Percentiles rank a stretch among this genome's conserved stretches.
Evolutionary conservation across 441 rosid genomes (phyloP).

Genomic region (Adansonia grandidieri): DNA sequence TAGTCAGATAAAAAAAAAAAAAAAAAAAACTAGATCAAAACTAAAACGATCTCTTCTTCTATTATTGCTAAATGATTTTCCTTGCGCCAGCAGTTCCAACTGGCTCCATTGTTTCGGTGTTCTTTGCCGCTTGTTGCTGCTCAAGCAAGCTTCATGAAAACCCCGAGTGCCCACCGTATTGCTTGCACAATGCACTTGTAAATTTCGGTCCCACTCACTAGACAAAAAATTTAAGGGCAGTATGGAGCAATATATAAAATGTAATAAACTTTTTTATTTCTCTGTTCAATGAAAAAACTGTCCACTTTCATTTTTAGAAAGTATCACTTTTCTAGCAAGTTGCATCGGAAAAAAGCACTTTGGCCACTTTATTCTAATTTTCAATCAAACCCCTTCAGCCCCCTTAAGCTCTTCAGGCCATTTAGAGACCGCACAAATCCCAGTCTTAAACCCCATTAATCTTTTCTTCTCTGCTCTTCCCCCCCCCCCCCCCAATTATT

Average conservation of each 20-base stretch:
- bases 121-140: constrained; percentile 30
- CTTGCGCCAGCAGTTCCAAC: too few species aligned
- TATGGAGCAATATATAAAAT: constrained; percentile 33
- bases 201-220: constrained; percentile 46
- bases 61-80: too few species aligned
- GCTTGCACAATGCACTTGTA: constrained; percentile 38
- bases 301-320: constrained; percentile 36
- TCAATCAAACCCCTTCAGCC: constrained; percentile 15
- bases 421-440: constrained; percentile 29
- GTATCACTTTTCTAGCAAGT: constrained; percentile 37
- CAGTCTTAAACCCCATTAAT: constrained; percentile 8
- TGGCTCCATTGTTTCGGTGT: constrained; percentile 26
- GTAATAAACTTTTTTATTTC: not conserved
- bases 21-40: too few species aligned
- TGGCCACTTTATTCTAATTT: constrained; percentile 37
- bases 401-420: not conserved
- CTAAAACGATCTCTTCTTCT: too few species aligned
- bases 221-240: constrained; percentile 39
- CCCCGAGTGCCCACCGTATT: constrained; percentile 19
- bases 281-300: constrained; percentile 34
- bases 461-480: constrained; percentile 19
- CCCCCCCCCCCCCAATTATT: not conserved
- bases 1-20: not conserved
- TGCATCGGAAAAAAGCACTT: constrained; percentile 44
- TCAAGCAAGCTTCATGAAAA: constrained; percentile 16